Conservation (phyloP, 345 rosid genomes). For the Xanthoceras sorbifolium region DNA sequence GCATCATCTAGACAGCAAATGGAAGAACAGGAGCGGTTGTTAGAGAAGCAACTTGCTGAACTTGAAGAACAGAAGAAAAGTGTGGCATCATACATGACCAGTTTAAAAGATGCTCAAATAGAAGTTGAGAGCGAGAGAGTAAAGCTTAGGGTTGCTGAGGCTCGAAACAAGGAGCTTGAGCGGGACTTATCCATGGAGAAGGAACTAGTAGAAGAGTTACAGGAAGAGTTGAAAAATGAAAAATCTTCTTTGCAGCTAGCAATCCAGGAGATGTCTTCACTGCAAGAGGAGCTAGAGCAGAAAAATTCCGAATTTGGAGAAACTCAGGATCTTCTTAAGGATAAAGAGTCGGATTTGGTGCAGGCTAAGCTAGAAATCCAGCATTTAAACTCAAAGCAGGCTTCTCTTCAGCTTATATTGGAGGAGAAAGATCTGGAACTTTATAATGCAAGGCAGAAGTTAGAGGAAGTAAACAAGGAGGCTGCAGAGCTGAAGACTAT, state of each 20-base stretch:
- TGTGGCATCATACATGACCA: constrained; percentile 56
- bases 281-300: constrained; percentile 53
- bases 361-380: constrained; percentile 86
- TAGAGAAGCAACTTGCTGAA: constrained; percentile 51
- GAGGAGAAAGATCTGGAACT: constrained; percentile 74
- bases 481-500: constrained; percentile 60
- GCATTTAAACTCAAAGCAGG: constrained; percentile 69
- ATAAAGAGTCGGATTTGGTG: constrained; percentile 67
- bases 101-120: constrained; percentile 62
- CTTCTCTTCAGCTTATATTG: constrained; percentile 59
- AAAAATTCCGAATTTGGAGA: constrained; percentile 55
- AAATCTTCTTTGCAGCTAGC: constrained; percentile 59
- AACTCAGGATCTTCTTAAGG: constrained; percentile 52
- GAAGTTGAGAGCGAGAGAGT: constrained; percentile 76
- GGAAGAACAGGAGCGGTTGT: constrained; percentile 58
- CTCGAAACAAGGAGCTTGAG: constrained; percentile 65
- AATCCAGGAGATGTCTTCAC: constrained; percentile 42
- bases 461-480: constrained; percentile 64
- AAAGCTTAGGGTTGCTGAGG: constrained; percentile 66
- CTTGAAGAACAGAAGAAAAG: constrained; percentile 69
- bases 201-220: constrained; percentile 50
- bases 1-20: constrained; percentile 58
- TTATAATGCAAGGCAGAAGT: constrained; percentile 43
- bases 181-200: constrained; percentile 51
- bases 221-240: constrained; percentile 55